Evolutionary conservation across 2,329 filamentous ascomycete species (phyloP).

Genomic region (Pseudofabraea citricarpa): DNA sequence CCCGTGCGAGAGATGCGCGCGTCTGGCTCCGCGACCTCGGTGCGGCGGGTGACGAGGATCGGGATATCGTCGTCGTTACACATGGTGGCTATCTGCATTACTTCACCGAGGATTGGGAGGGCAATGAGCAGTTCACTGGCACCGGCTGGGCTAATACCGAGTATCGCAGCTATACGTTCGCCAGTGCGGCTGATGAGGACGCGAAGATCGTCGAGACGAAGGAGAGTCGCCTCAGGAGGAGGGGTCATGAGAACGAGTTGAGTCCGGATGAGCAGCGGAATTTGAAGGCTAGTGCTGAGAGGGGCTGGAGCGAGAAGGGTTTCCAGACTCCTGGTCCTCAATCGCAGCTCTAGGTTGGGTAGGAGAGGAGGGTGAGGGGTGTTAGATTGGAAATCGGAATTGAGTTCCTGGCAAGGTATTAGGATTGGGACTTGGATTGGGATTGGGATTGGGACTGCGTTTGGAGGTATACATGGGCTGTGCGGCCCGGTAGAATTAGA

Average conservation of each 20-base stretch:
- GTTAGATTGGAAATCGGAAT: no score
- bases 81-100: slow-evolving; percentile 85
- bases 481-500: no score
- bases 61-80: slow-evolving; percentile 69
- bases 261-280: slow-evolving; percentile 22
- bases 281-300: slow-evolving; percentile 16
- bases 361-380: slow-evolving; percentile 5
- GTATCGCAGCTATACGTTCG: slow-evolving; percentile 23
- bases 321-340: slow-evolving; percentile 7
- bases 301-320: slow-evolving; percentile 15
- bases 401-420: no score
- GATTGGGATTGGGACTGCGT: no score
- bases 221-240: slow-evolving; percentile 19
- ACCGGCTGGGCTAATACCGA: slow-evolving; percentile 29
- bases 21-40: slow-evolving; percentile 46
- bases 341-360: slow-evolving; percentile 8
- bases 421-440: no score
- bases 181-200: slow-evolving; percentile 8
- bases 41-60: slow-evolving; percentile 37
- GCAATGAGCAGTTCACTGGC: slow-evolving; percentile 26
- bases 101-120: slow-evolving; percentile 76
- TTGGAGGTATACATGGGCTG: no score
- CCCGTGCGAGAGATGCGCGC: slow-evolving; percentile 51
- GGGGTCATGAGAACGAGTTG: slow-evolving; percentile 16
- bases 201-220: slow-evolving; percentile 22